phyloP scores from a whole-genome alignment of 2,329 filamentous ascomycete species.

The Xylariaceae sp. region DNA sequence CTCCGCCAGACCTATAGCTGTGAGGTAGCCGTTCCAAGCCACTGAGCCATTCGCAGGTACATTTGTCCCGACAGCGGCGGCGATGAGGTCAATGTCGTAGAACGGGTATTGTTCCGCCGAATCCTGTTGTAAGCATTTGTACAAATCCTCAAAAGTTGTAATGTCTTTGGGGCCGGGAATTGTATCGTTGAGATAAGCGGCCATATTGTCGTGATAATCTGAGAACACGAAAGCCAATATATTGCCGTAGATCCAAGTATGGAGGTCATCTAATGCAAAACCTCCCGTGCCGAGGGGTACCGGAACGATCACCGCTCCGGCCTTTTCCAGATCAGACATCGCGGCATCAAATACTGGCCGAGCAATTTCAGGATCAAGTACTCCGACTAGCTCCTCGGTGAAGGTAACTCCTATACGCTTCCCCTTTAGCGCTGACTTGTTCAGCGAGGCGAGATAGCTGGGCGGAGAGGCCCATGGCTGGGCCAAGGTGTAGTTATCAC shows the following conservation, averaged over 20 bases:
- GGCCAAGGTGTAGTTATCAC: constrained; percentile 56
- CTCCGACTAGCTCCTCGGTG: constrained; percentile 2
- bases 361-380: neutral
- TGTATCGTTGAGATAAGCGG: constrained; percentile 6
- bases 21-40: constrained; percentile 10
- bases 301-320: constrained; percentile 15
- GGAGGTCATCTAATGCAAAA: neutral
- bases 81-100: neutral
- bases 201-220: constrained; percentile 11
- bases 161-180: neutral
- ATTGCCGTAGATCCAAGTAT: neutral
- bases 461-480: constrained; percentile 51
- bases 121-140: constrained; percentile 8
- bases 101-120: constrained; percentile 2
- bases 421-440: constrained; percentile 28
- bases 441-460: constrained; percentile 54
- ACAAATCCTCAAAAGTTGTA: constrained; percentile 4
- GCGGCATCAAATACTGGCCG: constrained; percentile 15
- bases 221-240: constrained; percentile 2
- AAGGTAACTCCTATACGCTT: constrained; percentile 11
- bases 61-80: neutral
- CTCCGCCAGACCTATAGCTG: neutral
- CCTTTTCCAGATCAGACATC: constrained; percentile 8
- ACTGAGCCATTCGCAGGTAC: constrained; percentile 3
- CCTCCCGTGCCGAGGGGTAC: constrained; percentile 5